Conservation (phyloP, 2,329 filamentous ascomycete genomes). For the Aspergillus pseudoterreus region DNA sequence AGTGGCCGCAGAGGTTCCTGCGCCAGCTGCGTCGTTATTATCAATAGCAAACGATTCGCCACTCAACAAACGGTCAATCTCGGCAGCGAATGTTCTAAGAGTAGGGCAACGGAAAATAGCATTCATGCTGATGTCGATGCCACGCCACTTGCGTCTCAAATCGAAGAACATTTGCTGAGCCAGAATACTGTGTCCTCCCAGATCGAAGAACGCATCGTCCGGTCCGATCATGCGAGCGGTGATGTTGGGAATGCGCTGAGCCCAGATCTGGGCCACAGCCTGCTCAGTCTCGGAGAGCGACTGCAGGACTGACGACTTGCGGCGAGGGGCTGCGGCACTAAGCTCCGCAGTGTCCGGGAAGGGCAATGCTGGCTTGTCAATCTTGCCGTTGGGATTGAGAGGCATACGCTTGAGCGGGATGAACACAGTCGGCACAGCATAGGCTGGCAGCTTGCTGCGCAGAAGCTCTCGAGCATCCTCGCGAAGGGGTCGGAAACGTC, state of each 20-base stretch:
- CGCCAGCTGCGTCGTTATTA: constrained; percentile 40
- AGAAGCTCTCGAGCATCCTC: constrained; percentile 64
- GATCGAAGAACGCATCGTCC: constrained; percentile 69
- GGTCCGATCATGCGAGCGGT: constrained; percentile 65
- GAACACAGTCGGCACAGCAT: constrained; percentile 71
- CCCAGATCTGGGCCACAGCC: constrained; percentile 69
- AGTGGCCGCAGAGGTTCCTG: constrained; percentile 25
- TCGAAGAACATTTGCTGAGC: constrained; percentile 77
- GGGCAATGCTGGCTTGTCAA: constrained; percentile 73
- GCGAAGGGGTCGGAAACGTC: constrained; percentile 59
- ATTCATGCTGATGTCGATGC: constrained; percentile 66
- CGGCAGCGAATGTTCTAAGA: constrained; percentile 53
- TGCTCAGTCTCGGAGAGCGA: constrained; percentile 58
- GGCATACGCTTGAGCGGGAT: constrained; percentile 70
- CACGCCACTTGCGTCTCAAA: constrained; percentile 59
- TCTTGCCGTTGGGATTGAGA: constrained; percentile 81
- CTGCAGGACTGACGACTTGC: constrained; percentile 47
- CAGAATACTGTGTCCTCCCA: constrained; percentile 76
- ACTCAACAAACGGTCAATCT: constrained; percentile 52
- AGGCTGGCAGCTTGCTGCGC: constrained; percentile 66
- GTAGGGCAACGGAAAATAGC: constrained; percentile 67
- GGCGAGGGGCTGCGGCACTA: constrained; percentile 52
- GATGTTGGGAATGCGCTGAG: constrained; percentile 62
- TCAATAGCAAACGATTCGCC: constrained; percentile 44
- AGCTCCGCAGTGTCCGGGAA: constrained; percentile 73